phyloP scores from a whole-genome alignment of 495 filamentous ascomycete species.

The Rusavskia elegans region DNA sequence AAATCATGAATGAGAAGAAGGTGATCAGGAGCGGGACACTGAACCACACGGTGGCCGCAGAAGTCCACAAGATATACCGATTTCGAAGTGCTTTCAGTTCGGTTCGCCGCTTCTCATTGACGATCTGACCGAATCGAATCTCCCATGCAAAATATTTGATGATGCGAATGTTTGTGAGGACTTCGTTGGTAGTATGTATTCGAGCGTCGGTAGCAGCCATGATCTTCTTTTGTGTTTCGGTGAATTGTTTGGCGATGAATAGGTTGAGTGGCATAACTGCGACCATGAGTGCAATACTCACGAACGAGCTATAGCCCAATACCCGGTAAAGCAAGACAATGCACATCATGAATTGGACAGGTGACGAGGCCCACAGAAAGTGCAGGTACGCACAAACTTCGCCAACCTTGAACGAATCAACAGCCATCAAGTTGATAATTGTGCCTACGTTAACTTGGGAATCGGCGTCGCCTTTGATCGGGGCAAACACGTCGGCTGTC shows the following conservation, averaged over 20 bases:
- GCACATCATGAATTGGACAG: slow-evolving; percentile 65
- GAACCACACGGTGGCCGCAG: slow-evolving; percentile 88
- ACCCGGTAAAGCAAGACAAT: slow-evolving; percentile 69
- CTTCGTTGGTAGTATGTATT: slow-evolving; percentile 93
- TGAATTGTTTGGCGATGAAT: slow-evolving; percentile 68
- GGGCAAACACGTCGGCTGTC: slow-evolving; percentile 18
- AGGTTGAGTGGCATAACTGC: slow-evolving; percentile 81
- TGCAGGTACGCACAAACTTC: slow-evolving; percentile 87
- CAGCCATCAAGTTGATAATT: slow-evolving; percentile 97
- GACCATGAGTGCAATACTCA: slow-evolving; percentile 84
- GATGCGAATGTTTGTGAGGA: slow-evolving; percentile 93
- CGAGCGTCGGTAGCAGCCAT: slow-evolving; percentile 90
- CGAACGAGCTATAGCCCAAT: slow-evolving; percentile 84
- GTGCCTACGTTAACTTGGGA: slow-evolving; percentile 83
- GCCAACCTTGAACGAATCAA: slow-evolving; percentile 97
- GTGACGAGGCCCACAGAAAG: slow-evolving; percentile 73
- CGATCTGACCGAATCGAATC: slow-evolving; percentile 69
- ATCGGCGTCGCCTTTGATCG: slow-evolving; percentile 29
- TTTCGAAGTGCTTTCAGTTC: slow-evolving; percentile 67
- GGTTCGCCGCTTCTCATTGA: slow-evolving; percentile 68
- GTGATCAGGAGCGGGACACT: slow-evolving; percentile 92
- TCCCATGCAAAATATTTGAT: slow-evolving; percentile 99
- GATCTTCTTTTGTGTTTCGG: slow-evolving; percentile 70
- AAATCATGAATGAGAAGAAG: slow-evolving; percentile 86
- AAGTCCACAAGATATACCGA: slow-evolving; percentile 81